Evolutionary conservation across 106 monocot species (phyloP).

Genomic region (Platanthera zijinensis): DNA sequence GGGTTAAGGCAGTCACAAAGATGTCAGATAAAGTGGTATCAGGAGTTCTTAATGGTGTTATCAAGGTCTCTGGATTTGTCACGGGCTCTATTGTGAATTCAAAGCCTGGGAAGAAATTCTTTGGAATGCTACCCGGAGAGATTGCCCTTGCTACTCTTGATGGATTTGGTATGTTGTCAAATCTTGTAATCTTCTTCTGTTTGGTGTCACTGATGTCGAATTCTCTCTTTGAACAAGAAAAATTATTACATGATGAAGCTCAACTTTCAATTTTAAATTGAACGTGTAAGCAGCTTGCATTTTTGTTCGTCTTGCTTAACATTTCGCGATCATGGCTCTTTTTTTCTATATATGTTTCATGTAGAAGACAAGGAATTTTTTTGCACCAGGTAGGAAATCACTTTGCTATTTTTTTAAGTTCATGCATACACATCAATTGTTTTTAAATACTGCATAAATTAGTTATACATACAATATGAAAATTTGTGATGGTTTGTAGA

Average conservation of each 20-base stretch:
- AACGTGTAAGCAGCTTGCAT: not conserved
- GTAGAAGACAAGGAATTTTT: not conserved
- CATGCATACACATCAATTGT: not conserved
- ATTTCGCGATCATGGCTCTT: not conserved
- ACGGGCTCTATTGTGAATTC: conserved; percentile 78
- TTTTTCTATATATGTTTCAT: not conserved
- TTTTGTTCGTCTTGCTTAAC: not conserved
- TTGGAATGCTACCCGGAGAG: conserved; percentile 62
- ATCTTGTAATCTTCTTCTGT: not conserved
- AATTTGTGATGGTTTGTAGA: not conserved
- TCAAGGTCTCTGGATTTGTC: conserved; percentile 80
- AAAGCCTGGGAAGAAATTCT: conserved; percentile 75
- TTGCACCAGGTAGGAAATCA: not conserved
- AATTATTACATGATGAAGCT: not conserved
- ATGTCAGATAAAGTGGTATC: conserved; percentile 75
- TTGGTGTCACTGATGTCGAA: not conserved
- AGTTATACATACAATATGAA: not conserved
- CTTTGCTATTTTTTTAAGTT: not conserved
- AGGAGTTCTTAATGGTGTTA: conserved; percentile 62
- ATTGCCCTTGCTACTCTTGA: conserved; percentile 81
- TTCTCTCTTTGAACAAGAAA: not conserved
- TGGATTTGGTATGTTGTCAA: conserved; percentile 60
- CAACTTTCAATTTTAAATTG: not conserved
- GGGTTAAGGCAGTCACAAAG: conserved; percentile 70
- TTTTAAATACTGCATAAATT: not conserved